Evolutionary conservation across 768 basidiomycete species (phyloP), one percentile per base, ranked within the genome.

Genomic region (Tephrocybe sp.): DNA sequence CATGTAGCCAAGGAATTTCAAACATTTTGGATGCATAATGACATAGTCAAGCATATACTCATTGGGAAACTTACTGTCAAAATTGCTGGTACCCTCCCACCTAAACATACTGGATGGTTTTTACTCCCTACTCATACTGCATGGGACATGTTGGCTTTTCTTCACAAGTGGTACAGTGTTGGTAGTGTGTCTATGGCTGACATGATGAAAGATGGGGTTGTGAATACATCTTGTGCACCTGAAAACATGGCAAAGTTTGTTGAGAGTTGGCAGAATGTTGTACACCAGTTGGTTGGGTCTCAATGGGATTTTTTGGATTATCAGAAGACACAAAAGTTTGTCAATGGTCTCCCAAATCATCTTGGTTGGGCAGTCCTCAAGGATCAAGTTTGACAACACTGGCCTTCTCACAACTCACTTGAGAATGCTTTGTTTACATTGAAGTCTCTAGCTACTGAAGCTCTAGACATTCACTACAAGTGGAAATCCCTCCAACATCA

Each of bases 221-320:
- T 24, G 8, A 7, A 45, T 10, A 11, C n/a, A 10, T 28, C 11
- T 4, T 30, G 24, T 18, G 12, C 23, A n/a, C 24, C 26, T 30
- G 11, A n/a, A 3, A 12, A 7, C 3, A 14, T 45, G 11, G 15
- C 14, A 5, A n/a, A 6, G 24, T 45, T 11, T 18, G 25, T 45
- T n/a, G 15, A 45, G 18, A n/a, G 3, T 4, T 45, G 43, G 43
- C 43, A 15, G 1, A 23, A 10, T n/a, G 43, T 23, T 3, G 24
- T 32, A 15, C 14, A 3, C 4, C 43, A 45, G 30, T 26, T 45
- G 11, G 26, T 11, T 15, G 26, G 26, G 1, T 45, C 43, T 30
- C 26, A n/a, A 2, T 50, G 49, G 49, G 41, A 50, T 17, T 50
- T 50, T 14, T 23, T 30, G 3, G 26, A 26, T 10, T 50, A 43